Evolutionary conservation across 352 stramenopile genomes (phyloP), one percentile per base, ranked within the genome.

Genomic region (Pythium phragmiticola): DNA sequence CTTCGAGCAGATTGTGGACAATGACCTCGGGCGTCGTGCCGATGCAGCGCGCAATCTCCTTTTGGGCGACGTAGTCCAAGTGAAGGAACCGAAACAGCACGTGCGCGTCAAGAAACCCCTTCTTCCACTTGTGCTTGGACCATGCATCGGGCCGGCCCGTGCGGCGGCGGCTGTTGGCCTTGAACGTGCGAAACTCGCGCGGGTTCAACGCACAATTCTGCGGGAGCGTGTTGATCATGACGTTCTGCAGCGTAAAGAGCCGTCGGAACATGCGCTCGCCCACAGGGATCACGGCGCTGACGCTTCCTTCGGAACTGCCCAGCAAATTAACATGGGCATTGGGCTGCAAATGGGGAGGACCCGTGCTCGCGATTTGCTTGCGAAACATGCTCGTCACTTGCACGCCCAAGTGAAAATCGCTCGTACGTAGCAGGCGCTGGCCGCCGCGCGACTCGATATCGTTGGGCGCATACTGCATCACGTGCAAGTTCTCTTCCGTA

Each of bases 61-160:
- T 94, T 60, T 96, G 88, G 3, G 87, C 84, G 23, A 95, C 84
- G 63, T 94, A 94, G 62, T 95, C 87, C 17, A 96, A 62, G 28
- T 84, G 73, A 34, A 93, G 66, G 64, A 94, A 96, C 21, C 78
- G 82, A 52, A 90, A 87, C 17, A 96, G 68, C 67, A 95, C 83
- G 1, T 88, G 76, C 2, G 75, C 81, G 54, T 95, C 87, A 57
- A 95, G 57, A 60, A 95, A 95, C 43, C 83, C 90, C 75, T 95
- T 95, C 56, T 95, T 93, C 80, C 83, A 92, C 71, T 95, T 95
- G 47, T 92, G 85, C 71, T 91, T 95, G 70, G 73, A 89, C 87
- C 87, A 95, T 16, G 82, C 87, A 53, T 95, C 87, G 0, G 79
- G 65, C 23, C 87, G 72, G 8, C 87, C 87, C 30, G 74, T 87